Evolutionary conservation across 2,329 filamentous ascomycete genomes (phyloP).

Genomic region (Pezicula neosporulosa): DNA sequence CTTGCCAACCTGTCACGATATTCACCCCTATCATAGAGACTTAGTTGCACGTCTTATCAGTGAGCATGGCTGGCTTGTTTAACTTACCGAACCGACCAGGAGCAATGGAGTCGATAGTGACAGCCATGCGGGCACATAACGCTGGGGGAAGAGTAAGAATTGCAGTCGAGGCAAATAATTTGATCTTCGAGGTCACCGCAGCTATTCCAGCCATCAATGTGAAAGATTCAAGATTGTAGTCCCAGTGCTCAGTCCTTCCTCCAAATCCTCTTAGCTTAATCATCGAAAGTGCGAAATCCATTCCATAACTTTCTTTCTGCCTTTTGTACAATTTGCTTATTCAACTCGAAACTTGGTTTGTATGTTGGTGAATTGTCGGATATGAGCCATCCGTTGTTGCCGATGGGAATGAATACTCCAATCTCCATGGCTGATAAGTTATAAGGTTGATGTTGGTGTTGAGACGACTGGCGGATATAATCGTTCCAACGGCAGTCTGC

Average conservation of each 20-base stretch:
- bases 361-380: conserved; percentile 25
- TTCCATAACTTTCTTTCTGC: conserved; percentile 26
- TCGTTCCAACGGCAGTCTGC: too few relatives aligned
- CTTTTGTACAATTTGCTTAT: conserved; percentile 20
- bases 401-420: neutral
- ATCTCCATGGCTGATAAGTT: too few relatives aligned
- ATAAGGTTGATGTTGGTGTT: too few relatives aligned
- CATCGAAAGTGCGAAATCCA: conserved; percentile 26
- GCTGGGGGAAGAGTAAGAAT: conserved; percentile 24
- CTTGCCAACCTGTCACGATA: conserved; percentile 28
- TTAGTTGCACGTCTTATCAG: neutral
- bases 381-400: conserved; percentile 28
- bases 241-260: conserved; percentile 26
- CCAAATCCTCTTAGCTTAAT: conserved; percentile 26
- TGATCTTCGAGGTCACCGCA: conserved; percentile 25
- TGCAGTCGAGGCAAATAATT: conserved; percentile 23
- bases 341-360: conserved; percentile 24
- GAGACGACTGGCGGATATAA: too few relatives aligned
- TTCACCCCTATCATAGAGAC: conserved; percentile 24
- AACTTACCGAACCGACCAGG: conserved; percentile 21
- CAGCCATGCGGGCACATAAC: conserved; percentile 24
- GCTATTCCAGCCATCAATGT: conserved; percentile 28
- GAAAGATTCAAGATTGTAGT: conserved; percentile 26
- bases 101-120: conserved; percentile 24
- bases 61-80: neutral